Conservation (phyloP, 805 yeast genomes). For the Zygotorulaspora sp. region DNA sequence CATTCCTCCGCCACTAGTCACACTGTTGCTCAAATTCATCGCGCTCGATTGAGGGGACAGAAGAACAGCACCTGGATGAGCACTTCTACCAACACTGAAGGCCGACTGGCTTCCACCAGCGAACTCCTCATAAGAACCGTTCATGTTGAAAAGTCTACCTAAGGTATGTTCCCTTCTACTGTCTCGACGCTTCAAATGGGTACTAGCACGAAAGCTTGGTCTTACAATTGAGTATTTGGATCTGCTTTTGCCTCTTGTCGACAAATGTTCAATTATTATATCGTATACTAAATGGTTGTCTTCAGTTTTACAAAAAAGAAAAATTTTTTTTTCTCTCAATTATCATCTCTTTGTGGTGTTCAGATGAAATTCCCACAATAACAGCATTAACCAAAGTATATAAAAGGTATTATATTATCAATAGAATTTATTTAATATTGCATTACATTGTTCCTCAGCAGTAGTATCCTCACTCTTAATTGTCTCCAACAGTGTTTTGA, state of each 20-base stretch:
- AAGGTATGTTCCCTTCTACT: not conserved
- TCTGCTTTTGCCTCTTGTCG: too few species aligned
- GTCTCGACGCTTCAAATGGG: not conserved
- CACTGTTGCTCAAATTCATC: conserved; percentile 18
- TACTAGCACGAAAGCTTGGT: not conserved
- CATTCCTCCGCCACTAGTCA: conserved; percentile 14
- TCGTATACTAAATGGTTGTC: not conserved
- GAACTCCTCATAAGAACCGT: conserved; percentile 20
- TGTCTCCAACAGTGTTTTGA: conserved; percentile 30
- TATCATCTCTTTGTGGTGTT: conserved; percentile 12
- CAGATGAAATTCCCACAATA: conserved; percentile 8
- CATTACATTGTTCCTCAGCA: conserved; percentile 26
- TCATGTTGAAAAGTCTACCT: conserved; percentile 10
- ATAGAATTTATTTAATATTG: conserved; percentile 25
- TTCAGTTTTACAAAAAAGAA: conserved; percentile 1
- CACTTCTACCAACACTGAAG: conserved; percentile 28
- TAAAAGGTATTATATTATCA: not conserved
- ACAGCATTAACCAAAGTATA: too few species aligned
- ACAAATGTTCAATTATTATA: too few species aligned
- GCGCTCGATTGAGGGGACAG: conserved; percentile 34
- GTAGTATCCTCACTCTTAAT: conserved; percentile 26
- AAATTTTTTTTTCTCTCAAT: conserved; percentile 1
- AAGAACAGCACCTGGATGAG: conserved; percentile 42
- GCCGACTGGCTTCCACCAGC: conserved; percentile 30
- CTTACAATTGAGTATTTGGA: too few species aligned